Evolutionary conservation across 129 eudicot species (phyloP), one percentile per base, ranked within the genome.

Genomic region (Chrysanthemum lavandulifolium): DNA sequence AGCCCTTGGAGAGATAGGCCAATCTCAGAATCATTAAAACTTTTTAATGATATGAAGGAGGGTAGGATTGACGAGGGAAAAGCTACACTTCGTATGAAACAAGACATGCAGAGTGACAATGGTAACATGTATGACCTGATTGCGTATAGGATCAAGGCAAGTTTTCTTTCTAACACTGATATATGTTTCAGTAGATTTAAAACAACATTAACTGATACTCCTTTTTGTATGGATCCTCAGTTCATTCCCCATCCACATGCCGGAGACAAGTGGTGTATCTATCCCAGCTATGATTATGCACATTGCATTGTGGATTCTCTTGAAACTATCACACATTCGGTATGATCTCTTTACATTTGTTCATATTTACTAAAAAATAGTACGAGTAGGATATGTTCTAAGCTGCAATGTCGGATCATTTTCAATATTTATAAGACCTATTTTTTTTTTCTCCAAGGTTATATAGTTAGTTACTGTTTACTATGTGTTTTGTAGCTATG

Each of bases 1-100:
- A 94, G 99, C 67, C 99, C 99, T 50, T 94, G 88, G 89, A 94
- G 99, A 73, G 97, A 94, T 69, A 84, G 99, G 78, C 89, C 97
- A 12, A 81, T 86, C 54, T 73, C 77, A 9, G 94, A 90, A 67
- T 94, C 98, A 51, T 80, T 94, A 55, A 84, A 78, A 73, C 82
- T 87, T 58, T 94, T 94, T 73, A 81, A 88, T 78, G 98, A 94
- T 47, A 94, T 94, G 98, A 94, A 84, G 71, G 63, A 75, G 52
- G 98, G 98, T 15, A 19, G 78, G 85, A 75, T 94, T 83, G 97
- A 84, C 47, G 97, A 94, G 88, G 99, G 99, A 18, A 82, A 94
- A 84, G 99, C 97, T 15, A 94, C 97, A 10, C 84, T 94, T 36
- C 75, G 99, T 62, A 84, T 94, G 97, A 94, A 94, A 67, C 99